A percentile compares a stretch with the other conserved stretches of the same genome.
Evolutionary conservation across 768 basidiomycete genomes (phyloP).

Genomic region (Mycena alexandri): DNA sequence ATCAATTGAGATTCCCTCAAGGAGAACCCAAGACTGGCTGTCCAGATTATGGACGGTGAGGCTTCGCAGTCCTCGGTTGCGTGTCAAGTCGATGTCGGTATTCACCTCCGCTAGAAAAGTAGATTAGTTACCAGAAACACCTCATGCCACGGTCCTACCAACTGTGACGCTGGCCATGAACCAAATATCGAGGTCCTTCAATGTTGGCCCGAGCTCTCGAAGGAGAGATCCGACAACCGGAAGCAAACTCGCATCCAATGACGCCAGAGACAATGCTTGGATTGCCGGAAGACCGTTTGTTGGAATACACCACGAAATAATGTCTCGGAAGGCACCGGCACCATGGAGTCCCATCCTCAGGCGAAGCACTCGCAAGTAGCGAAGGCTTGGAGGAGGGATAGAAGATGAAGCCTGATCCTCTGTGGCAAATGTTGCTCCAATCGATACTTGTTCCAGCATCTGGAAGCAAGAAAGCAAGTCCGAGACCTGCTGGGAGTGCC

Average conservation of each 20-base stretch:
- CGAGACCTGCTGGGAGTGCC: conserved; percentile 13
- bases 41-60: conserved; percentile 9
- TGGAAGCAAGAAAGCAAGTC: conserved; percentile 17
- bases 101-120: conserved; percentile 13
- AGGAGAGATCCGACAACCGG: conserved; percentile 18
- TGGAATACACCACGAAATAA: conserved; percentile 21
- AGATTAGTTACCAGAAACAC: conserved; percentile 14
- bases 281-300: conserved; percentile 17
- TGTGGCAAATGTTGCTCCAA: conserved; percentile 23
- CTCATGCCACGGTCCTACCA: conserved; percentile 5
- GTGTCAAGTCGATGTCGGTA: conserved; percentile 20
- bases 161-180: conserved; percentile 13
- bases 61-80: conserved; percentile 18
- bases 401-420: conserved; percentile 20
- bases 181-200: conserved; percentile 22
- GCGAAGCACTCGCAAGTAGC: conserved; percentile 14
- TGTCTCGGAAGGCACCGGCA: conserved; percentile 15
- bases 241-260: conserved; percentile 15
- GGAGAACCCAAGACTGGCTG: conserved; percentile 12
- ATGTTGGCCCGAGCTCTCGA: conserved; percentile 18
- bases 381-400: conserved; percentile 15
- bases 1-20: conserved; percentile 24
- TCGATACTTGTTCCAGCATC: conserved; percentile 21
- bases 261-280: conserved; percentile 14
- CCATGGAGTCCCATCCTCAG: conserved; percentile 16